phyloP scores from a whole-genome alignment of 148 eudicot genomes.

The Rhododendron simsii region DNA sequence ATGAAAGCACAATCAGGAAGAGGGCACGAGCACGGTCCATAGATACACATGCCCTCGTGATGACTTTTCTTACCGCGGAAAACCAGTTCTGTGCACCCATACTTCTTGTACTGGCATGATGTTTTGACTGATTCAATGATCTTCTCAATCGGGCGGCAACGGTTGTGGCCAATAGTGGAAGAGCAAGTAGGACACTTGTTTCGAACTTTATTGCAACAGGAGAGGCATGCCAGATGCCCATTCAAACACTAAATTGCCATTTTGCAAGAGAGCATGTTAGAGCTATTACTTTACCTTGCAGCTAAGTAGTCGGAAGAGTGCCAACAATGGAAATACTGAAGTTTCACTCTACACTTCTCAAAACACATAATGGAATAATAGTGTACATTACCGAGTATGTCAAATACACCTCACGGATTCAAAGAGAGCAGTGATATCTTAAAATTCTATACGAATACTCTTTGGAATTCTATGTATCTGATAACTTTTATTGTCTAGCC shows the following conservation, averaged over 20 bases:
- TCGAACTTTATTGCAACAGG: neutral
- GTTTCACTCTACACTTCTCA: neutral
- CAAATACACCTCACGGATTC: neutral
- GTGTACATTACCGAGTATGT: neutral
- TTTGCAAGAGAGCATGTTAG: neutral
- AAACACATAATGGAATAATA: neutral
- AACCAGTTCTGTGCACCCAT: slow-evolving; percentile 52
- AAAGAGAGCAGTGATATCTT: neutral
- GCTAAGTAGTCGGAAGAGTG: neutral
- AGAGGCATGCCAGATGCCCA: neutral
- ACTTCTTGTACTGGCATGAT: neutral
- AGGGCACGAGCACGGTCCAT: slow-evolving; percentile 58
- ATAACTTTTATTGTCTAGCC: neutral
- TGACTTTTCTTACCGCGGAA: slow-evolving; percentile 36
- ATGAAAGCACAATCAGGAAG: slow-evolving; percentile 36
- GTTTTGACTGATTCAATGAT: neutral
- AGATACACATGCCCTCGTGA: slow-evolving; percentile 48
- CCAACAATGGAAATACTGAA: neutral
- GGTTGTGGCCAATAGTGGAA: neutral
- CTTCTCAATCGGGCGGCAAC: neutral
- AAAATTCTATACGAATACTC: neutral
- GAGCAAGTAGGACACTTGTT: neutral
- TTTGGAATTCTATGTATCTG: neutral
- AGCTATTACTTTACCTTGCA: neutral
- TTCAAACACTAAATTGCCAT: neutral